Evolutionary conservation across 208 protist genomes (phyloP).

Genomic region (Ichthyophonus hoferi): DNA sequence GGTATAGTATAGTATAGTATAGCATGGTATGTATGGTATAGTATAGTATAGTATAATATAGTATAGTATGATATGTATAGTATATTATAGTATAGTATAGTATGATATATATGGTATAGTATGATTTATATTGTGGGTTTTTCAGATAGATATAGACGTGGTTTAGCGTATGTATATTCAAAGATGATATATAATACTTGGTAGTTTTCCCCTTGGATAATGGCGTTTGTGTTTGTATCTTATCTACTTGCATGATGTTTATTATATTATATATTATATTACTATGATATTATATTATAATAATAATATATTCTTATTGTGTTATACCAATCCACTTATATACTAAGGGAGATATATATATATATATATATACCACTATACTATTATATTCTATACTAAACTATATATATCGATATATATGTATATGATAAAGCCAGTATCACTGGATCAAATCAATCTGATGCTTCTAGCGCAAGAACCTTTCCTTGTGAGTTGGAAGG

Average conservation of each 20-base stretch:
- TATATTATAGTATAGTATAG: too few relatives aligned
- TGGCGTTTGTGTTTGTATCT: not conserved
- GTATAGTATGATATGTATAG: not conserved
- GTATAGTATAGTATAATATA: not conserved
- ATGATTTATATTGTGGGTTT: too few relatives aligned
- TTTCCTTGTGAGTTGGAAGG: constrained; percentile 43
- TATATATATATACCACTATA: not conserved
- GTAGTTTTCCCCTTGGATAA: too few relatives aligned
- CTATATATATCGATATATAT: not conserved
- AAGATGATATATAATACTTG: too few relatives aligned
- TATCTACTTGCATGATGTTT: not conserved
- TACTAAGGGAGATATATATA: not conserved
- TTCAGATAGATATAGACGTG: too few relatives aligned
- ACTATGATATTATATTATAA: too few relatives aligned
- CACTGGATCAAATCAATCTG: constrained; percentile 33
- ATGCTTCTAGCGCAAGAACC: not conserved
- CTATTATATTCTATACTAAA: not conserved
- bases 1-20: not conserved
- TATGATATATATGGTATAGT: too few relatives aligned
- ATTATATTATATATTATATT: too few relatives aligned
- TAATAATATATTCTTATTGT: not conserved
- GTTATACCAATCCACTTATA: not conserved
- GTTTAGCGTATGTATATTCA: too few relatives aligned
- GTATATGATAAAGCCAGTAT: constrained; percentile 36
- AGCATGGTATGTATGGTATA: not conserved